A percentile compares a stretch with the other conserved stretches of the same genome.
These are phyloP conservation scores for Sporothrix sp. DNA, from an alignment of 2,329 filamentous ascomycete species.

Conservation along the genomic window DNA sequence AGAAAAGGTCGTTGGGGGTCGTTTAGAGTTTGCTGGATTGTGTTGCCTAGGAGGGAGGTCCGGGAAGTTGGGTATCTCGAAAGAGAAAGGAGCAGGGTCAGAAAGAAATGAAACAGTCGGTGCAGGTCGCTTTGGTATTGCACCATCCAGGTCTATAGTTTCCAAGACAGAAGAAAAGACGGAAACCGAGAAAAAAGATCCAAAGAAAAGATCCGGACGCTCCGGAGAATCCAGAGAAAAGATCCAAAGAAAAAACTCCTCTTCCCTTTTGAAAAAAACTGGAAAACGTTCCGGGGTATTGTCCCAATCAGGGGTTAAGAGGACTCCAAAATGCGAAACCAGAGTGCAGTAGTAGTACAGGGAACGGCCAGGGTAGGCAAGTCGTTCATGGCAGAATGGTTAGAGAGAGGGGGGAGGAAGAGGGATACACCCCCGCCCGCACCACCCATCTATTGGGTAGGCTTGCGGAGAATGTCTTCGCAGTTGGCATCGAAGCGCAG, in stretches of 20 bases:
- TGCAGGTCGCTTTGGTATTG: slow-evolving; percentile 10
- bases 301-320: slow-evolving; percentile 1
- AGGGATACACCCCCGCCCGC: not conserved
- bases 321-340: slow-evolving; percentile 11
- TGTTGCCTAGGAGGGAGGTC: slow-evolving; percentile 8
- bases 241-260: slow-evolving; percentile 4
- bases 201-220: not conserved
- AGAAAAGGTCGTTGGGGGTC: not conserved
- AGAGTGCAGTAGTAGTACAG: slow-evolving; percentile 14
- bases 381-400: slow-evolving; percentile 1
- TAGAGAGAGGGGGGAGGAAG: not conserved
- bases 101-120: slow-evolving; percentile 2
- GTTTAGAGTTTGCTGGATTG: slow-evolving; percentile 3
- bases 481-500: slow-evolving; percentile 94
- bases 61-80: slow-evolving; percentile 14
- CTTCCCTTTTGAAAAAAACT: slow-evolving; percentile 5
- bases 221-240: not conserved
- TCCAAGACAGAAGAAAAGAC: not conserved
- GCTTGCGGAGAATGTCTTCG: slow-evolving; percentile 68
- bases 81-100: not conserved
- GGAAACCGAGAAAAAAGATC: slow-evolving; percentile 10
- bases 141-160: slow-evolving; percentile 15
- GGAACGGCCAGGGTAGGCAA: not conserved
- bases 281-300: slow-evolving; percentile 12
- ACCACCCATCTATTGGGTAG: slow-evolving; percentile 37